phyloP scores from a whole-genome alignment of 2,329 filamentous ascomycete genomes.

The Tolypocladium paradoxum region DNA sequence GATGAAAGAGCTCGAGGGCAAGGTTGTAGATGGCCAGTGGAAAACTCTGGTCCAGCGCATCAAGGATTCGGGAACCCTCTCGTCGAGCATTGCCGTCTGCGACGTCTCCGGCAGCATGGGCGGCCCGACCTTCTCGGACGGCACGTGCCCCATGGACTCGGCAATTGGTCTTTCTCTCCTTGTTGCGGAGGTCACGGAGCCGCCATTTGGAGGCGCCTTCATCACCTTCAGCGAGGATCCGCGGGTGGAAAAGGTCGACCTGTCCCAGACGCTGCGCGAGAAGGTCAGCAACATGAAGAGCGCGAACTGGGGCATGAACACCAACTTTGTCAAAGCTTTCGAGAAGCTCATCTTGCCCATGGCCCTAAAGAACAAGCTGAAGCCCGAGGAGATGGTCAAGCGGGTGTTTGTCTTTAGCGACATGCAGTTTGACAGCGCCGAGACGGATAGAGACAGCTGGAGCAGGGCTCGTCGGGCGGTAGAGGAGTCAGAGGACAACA shows the following conservation, averaged over 20 bases:
- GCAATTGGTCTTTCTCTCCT: slow-evolving; percentile 46
- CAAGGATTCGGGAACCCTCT: slow-evolving; percentile 40
- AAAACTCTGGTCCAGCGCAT: slow-evolving; percentile 45
- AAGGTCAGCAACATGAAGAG: slow-evolving; percentile 25
- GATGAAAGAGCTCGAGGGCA: slow-evolving; percentile 18
- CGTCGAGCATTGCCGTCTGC: slow-evolving; percentile 44
- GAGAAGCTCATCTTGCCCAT: slow-evolving; percentile 41
- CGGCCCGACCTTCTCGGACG: slow-evolving; percentile 26
- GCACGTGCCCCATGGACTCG: slow-evolving; percentile 38
- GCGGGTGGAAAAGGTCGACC: slow-evolving; percentile 27
- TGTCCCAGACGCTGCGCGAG: slow-evolving; percentile 24
- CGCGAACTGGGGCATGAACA: slow-evolving; percentile 30
- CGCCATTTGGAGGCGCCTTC: slow-evolving; percentile 42
- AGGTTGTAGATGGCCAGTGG: slow-evolving; percentile 42
- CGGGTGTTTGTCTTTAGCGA: slow-evolving; percentile 49
- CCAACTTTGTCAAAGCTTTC: slow-evolving; percentile 45
- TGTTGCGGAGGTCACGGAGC: slow-evolving; percentile 38
- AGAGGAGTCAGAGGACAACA: neutral
- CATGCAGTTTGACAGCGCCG: slow-evolving; percentile 45
- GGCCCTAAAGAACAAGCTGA: slow-evolving; percentile 37
- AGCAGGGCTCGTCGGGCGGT: neutral
- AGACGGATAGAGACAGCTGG: too few species aligned
- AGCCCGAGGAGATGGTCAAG: slow-evolving; percentile 48
- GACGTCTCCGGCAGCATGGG: slow-evolving; percentile 47
- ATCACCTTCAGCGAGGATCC: slow-evolving; percentile 41